Percentiles rank a stretch among this genome's conserved stretches.
Evolutionary conservation across 495 filamentous ascomycete genomes (phyloP).

Genomic region (Talaromyces ruber): DNA sequence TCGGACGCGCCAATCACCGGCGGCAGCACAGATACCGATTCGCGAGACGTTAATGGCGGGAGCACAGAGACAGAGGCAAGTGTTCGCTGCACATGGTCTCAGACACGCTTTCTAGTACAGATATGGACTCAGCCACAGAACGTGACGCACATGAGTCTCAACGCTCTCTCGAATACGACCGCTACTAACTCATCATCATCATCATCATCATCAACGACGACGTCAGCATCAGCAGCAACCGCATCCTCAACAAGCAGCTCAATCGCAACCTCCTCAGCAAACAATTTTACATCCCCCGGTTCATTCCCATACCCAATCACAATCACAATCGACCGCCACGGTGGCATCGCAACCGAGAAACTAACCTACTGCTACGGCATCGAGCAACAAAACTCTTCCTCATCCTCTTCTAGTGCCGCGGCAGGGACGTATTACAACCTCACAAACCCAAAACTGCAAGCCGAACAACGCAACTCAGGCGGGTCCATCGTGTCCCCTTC

Average conservation of each 20-base stretch:
- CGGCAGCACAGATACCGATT: conserved; percentile 20
- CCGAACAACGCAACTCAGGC: conserved; percentile 50
- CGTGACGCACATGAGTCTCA: conserved; percentile 30
- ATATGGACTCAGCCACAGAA: conserved; percentile 66
- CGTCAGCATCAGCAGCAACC: conserved; percentile 12
- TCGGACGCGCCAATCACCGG: conserved; percentile 33
- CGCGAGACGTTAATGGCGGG: conserved; percentile 59
- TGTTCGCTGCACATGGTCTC: conserved; percentile 67
- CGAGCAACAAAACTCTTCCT: conserved; percentile 20
- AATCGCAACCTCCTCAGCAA: conserved; percentile 35
- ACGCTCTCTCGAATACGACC: conserved; percentile 5
- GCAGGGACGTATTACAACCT: conserved; percentile 37
- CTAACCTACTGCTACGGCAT: conserved; percentile 64
- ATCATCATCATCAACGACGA: not conserved
- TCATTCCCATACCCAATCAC: conserved; percentile 84
- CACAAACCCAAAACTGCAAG: conserved; percentile 42
- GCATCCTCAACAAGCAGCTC: conserved; percentile 3
- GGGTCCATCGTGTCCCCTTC: conserved; percentile 54
- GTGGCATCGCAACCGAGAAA: conserved; percentile 54
- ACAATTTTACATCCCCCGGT: conserved; percentile 52
- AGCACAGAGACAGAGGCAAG: conserved; percentile 48
- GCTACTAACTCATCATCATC: conserved; percentile 9
- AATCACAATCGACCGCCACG: conserved; percentile 73
- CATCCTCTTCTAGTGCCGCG: not conserved
- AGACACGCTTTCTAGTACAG: conserved; percentile 80